Conservation (phyloP, 495 filamentous ascomycete genomes). For the Penicillium lagena region DNA sequence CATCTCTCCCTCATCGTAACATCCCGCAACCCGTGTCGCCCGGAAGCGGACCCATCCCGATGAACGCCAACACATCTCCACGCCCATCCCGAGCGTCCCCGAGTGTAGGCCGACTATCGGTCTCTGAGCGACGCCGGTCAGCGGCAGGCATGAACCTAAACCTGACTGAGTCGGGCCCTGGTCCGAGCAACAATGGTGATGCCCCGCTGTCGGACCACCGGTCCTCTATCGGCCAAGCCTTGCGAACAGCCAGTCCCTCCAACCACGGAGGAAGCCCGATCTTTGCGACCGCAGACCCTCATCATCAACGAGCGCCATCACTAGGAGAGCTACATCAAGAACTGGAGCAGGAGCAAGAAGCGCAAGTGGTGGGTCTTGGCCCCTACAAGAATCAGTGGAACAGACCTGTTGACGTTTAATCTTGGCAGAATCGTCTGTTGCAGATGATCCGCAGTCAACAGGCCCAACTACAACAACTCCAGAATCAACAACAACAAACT, state of each 20-base stretch:
- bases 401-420: no score
- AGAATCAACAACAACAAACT: slow-evolving; percentile 33
- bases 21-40: slow-evolving; percentile 15
- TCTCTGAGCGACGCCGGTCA: slow-evolving; percentile 50
- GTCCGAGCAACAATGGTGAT: slow-evolving; percentile 44
- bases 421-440: slow-evolving; percentile 73
- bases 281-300: slow-evolving; percentile 50
- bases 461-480: slow-evolving; percentile 65
- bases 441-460: slow-evolving; percentile 86
- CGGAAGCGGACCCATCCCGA: slow-evolving; percentile 18
- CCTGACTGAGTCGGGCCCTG: slow-evolving; percentile 62
- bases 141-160: slow-evolving; percentile 67
- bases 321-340: slow-evolving; percentile 95
- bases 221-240: slow-evolving; percentile 37
- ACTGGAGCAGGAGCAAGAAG: slow-evolving; percentile 91
- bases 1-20: slow-evolving; percentile 25
- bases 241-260: slow-evolving; percentile 51
- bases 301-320: slow-evolving; percentile 68
- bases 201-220: slow-evolving; percentile 30
- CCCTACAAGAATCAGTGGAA: background rate
- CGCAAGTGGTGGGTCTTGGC: slow-evolving; percentile 64
- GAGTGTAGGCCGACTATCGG: slow-evolving; percentile 44
- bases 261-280: slow-evolving; percentile 52
- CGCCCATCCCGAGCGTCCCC: slow-evolving; percentile 43
- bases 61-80: slow-evolving; percentile 35